Evolutionary conservation across 768 basidiomycete genomes (phyloP), one percentile per base, ranked within the genome.

Genomic region (Strobilomyces dryophilus): DNA sequence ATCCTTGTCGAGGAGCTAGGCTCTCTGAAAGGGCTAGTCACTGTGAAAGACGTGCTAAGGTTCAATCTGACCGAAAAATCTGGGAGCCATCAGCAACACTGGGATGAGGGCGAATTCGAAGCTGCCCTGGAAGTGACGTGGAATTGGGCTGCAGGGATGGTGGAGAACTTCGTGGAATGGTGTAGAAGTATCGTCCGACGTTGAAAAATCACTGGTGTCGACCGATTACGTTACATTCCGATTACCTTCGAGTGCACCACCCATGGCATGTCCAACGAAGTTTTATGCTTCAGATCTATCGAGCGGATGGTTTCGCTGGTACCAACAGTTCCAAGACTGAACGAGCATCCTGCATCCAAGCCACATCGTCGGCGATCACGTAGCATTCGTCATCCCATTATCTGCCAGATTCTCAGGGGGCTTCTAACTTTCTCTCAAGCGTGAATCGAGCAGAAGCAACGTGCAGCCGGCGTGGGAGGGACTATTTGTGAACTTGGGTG

Each of bases 21-120:
- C 10, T 70, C 74, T 32, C 76, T 99, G 11, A 81, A 78, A 9
- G 97, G 97, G 1, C 74, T 99, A 27, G 84, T 98, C 34, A 98
- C 95, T 0, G 91, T 98, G 44, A 99, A 99, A 67, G 97, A 99
- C 63, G 92, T 98, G 4, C 73, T 99, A 15, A 86, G 86, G 48
- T 92, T 95, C 64, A 95, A 89, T 52, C 76, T 81, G 15, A 79
- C 64, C 3, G 79, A 82, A 61, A 77, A 78, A 53, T 75, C 78
- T 15, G 76, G 76, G 34, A 74, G 73, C 43, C 73, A 77, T 44
- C 76, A 76, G 12, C 80, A 80, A 11, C 54, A 46, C 24, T 83
- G 81, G 82, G 80, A 82, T 59, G 78, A 76, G 37, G 84, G 83
- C 5, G 83, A 84, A n/a, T 69, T 86, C 12, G 83, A 85, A 61